Conservation (phyloP, 192 early-diverging fungal species). For the Coemansia aciculifera region DNA sequence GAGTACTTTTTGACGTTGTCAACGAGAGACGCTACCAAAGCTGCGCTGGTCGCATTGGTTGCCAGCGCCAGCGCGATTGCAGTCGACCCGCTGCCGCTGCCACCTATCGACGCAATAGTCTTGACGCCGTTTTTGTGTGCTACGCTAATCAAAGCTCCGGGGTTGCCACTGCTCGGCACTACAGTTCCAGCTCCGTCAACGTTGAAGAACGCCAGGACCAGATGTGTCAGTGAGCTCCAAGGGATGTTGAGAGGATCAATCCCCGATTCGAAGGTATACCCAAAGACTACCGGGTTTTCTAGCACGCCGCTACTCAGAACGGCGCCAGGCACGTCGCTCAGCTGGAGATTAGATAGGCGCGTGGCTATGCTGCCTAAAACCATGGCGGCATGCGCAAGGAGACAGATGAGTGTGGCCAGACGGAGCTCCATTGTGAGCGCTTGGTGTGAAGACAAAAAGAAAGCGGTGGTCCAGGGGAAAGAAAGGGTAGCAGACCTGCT, state of each 20-base stretch:
- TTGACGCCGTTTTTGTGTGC: slow-evolving; percentile 51
- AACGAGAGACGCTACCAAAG: slow-evolving; percentile 41
- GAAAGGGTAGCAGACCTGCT: background rate
- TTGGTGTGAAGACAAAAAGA: background rate
- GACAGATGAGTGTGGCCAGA: background rate
- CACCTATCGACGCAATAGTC: slow-evolving; percentile 70
- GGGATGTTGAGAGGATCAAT: slow-evolving; percentile 36
- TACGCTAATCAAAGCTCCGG: slow-evolving; percentile 18
- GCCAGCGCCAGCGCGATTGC: slow-evolving; percentile 57
- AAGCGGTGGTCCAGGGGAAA: background rate
- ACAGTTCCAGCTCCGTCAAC: slow-evolving; percentile 26
- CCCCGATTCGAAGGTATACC: slow-evolving; percentile 38
- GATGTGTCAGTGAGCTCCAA: slow-evolving; percentile 60
- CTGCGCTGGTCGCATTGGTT: slow-evolving; percentile 27
- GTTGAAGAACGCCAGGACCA: slow-evolving; percentile 61
- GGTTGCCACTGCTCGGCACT: slow-evolving; percentile 13
- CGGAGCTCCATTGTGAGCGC: background rate
- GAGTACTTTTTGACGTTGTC: slow-evolving; percentile 42
- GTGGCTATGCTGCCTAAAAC: background rate
- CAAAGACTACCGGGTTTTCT: slow-evolving; percentile 36
- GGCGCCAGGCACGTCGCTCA: slow-evolving; percentile 20
- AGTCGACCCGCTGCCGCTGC: slow-evolving; percentile 65
- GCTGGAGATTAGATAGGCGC: slow-evolving; percentile 6
- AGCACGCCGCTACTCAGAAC: slow-evolving; percentile 38
- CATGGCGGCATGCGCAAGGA: background rate